These are phyloP conservation scores for Cercophora newfieldiana DNA, from an alignment of 495 filamentous ascomycete genomes.

Conservation along the genomic window DNA sequence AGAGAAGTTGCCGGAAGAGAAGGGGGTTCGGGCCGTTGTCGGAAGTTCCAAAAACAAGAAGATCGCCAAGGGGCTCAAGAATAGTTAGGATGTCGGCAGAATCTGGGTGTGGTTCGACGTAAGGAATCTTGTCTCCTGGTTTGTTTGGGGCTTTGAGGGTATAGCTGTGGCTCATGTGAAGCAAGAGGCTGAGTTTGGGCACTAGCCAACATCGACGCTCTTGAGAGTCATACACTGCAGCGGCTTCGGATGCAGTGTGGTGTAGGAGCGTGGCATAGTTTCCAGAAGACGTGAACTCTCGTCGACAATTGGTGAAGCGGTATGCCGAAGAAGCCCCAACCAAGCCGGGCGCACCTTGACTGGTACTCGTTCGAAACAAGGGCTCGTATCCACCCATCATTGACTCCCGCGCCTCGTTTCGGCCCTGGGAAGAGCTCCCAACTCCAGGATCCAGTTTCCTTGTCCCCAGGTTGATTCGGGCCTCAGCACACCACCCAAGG, in stretches of 20 bases:
- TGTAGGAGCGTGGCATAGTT: not conserved
- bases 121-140: not conserved
- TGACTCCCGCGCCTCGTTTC: not conserved
- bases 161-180: slow-evolving; percentile 1
- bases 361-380: not conserved
- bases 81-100: not conserved
- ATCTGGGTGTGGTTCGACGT: not conserved
- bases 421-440: not conserved
- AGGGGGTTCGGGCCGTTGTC: not conserved
- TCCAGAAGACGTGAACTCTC: not conserved
- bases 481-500: not conserved
- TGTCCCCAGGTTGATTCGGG: not conserved
- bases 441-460: not conserved
- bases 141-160: not conserved
- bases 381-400: not conserved
- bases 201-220: not conserved
- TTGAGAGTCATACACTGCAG: not conserved
- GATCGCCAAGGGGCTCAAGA: not conserved
- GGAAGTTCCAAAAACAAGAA: not conserved
- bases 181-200: not conserved
- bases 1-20: not conserved
- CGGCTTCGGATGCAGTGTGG: not conserved
- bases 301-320: not conserved
- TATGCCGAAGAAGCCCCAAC: not conserved
- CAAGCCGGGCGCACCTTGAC: not conserved